phyloP scores from a whole-genome alignment of 495 filamentous ascomycete genomes.

The Penicillium riverlandense region DNA sequence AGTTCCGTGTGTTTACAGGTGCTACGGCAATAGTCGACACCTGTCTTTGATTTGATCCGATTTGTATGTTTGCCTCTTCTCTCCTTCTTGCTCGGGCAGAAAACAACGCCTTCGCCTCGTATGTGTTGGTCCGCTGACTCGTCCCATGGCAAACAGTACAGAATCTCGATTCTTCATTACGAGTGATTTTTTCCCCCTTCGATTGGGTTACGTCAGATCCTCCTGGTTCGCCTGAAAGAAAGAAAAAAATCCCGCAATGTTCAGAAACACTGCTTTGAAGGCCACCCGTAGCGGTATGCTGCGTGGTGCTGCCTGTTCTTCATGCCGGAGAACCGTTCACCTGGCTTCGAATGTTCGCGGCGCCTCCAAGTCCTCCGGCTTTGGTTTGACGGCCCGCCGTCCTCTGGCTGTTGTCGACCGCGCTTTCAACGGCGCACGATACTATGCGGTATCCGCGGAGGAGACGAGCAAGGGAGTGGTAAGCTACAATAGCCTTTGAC shows the following conservation, averaged over 20 bases:
- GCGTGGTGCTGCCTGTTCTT: slow-evolving; percentile 41
- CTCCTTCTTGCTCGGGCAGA: too few species aligned
- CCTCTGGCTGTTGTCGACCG: slow-evolving; percentile 36
- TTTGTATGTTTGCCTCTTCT: slow-evolving; percentile 11
- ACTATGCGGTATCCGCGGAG: slow-evolving; percentile 53
- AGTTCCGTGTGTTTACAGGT: slow-evolving; percentile 36
- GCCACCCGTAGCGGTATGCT: slow-evolving; percentile 46
- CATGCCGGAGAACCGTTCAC: slow-evolving; percentile 37
- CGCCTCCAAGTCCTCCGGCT: slow-evolving; percentile 35
- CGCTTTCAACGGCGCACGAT: slow-evolving; percentile 27
- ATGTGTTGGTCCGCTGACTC: too few species aligned
- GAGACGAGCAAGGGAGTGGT: slow-evolving; percentile 25
- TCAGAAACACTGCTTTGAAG: slow-evolving; percentile 39
- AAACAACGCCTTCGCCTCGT: too few species aligned
- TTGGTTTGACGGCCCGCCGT: slow-evolving; percentile 35
- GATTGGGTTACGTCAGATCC: slow-evolving; percentile 2
- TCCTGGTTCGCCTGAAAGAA: slow-evolving; percentile 7
- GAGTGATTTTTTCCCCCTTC: slow-evolving; percentile 16
- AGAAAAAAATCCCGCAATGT: slow-evolving; percentile 32
- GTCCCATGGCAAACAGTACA: too few species aligned
- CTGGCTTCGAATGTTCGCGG: slow-evolving; percentile 38
- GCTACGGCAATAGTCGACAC: slow-evolving; percentile 43
- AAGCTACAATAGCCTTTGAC: slow-evolving; percentile 13
- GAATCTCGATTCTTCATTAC: too few species aligned
- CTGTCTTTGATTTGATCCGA: slow-evolving; percentile 21